These are phyloP conservation scores for Geotrichum cucujoidarum DNA, from an alignment of 1,139 yeast genomes.

Conservation along the genomic window DNA sequence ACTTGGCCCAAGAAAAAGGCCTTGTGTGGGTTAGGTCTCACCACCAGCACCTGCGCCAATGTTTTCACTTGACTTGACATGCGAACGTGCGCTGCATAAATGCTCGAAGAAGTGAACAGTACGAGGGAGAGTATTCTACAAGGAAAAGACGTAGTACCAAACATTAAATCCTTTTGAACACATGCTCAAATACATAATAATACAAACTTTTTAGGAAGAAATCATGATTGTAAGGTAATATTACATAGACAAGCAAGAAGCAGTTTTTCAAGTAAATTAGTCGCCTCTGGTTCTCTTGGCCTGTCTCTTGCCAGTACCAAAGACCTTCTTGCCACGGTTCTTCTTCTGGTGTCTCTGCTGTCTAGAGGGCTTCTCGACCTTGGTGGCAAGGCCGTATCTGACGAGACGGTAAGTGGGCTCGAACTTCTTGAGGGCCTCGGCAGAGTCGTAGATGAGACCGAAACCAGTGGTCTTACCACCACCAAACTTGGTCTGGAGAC, in stretches of 20 bases:
- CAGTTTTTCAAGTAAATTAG: constrained; percentile 9
- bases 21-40: background rate
- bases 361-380: constrained; percentile 97
- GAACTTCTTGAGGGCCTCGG: constrained; percentile 95
- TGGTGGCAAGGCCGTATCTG: constrained; percentile 95
- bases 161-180: background rate
- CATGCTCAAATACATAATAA: background rate
- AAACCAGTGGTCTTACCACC: constrained; percentile 99
- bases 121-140: too few species aligned
- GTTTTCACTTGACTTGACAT: too few species aligned
- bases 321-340: constrained; percentile 99
- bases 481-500: constrained; percentile 99
- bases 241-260: constrained; percentile 6
- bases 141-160: background rate
- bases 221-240: constrained; percentile 5
- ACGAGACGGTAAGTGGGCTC: constrained; percentile 99
- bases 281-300: constrained; percentile 51
- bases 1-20: too few species aligned
- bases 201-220: background rate
- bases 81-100: too few species aligned
- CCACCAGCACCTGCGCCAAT: too few species aligned
- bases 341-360: constrained; percentile 99
- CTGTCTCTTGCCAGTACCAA: constrained; percentile 95
- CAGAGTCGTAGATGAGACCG: constrained; percentile 98
- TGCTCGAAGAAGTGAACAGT: too few species aligned